phyloP scores from a whole-genome alignment of 2,329 filamentous ascomycete genomes.

The Botrytis pseudocinerea region DNA sequence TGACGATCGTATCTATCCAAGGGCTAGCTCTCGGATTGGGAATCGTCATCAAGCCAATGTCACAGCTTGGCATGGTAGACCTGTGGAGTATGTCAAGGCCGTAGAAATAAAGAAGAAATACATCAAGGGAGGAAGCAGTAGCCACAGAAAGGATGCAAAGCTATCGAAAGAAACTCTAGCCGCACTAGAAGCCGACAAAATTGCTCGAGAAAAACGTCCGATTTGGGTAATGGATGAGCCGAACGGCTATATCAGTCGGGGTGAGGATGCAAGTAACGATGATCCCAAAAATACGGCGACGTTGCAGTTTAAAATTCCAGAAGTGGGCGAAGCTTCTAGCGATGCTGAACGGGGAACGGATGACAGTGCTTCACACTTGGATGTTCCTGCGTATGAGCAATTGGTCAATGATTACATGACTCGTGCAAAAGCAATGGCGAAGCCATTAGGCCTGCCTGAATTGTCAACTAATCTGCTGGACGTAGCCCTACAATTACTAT shows the following conservation, averaged over 20 bases:
- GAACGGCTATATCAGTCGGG: constrained; percentile 78
- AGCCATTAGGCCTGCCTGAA: constrained; percentile 67
- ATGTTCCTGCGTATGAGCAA: constrained; percentile 43
- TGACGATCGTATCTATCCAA: constrained; percentile 95
- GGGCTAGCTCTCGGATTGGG: constrained; percentile 88
- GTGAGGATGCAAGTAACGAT: constrained; percentile 70
- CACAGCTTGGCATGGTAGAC: constrained; percentile 78
- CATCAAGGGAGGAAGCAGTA: constrained; percentile 52
- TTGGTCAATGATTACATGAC: constrained; percentile 76
- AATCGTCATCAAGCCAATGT: constrained; percentile 90
- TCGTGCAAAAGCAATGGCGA: constrained; percentile 53
- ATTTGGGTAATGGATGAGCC: constrained; percentile 95
- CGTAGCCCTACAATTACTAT: constrained; percentile 74
- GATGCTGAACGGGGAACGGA: constrained; percentile 44
- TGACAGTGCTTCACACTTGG: constrained; percentile 37
- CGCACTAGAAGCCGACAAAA: constrained; percentile 78
- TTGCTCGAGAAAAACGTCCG: constrained; percentile 75
- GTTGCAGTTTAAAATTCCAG: constrained; percentile 76
- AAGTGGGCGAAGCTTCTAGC: constrained; percentile 47
- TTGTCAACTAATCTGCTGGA: constrained; percentile 86
- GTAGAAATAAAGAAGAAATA: constrained; percentile 80
- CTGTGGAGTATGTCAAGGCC: constrained; percentile 88
- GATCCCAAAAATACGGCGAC: constrained; percentile 75
- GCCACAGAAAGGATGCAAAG: constrained; percentile 73
- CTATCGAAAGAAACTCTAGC: constrained; percentile 77